Evolutionary conservation across 208 protist species (phyloP).

Genomic region (Trichomonas tenax): DNA sequence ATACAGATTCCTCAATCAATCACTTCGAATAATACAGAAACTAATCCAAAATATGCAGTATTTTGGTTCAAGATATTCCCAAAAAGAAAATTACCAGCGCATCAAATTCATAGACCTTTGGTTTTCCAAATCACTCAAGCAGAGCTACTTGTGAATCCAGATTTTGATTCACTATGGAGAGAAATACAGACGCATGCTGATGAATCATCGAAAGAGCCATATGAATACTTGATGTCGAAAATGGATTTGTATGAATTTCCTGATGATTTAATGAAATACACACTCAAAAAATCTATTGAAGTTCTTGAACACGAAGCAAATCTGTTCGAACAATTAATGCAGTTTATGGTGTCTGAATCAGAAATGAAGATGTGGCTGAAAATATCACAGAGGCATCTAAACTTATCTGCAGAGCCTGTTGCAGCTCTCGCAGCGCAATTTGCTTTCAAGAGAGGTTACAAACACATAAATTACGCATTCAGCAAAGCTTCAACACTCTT

Average conservation of each 20-base stretch:
- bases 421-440: not conserved
- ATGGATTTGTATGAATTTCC: not conserved
- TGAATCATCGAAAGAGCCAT: not conserved
- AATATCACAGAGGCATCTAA: not conserved
- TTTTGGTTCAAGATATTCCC: not conserved
- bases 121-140: not conserved
- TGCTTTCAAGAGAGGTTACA: not conserved
- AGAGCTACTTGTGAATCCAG: not conserved
- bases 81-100: not conserved
- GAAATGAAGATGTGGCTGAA: not conserved
- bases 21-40: not conserved
- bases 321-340: not conserved
- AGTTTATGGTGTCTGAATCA: not conserved
- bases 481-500: not conserved
- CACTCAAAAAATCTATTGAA: not conserved
- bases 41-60: not conserved
- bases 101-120: not conserved
- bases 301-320: not conserved
- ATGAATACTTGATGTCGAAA: not conserved
- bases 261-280: not conserved
- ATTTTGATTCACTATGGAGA: not conserved
- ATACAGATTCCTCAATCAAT: not conserved
- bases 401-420: not conserved
- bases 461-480: not conserved
- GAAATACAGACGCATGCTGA: not conserved